These are phyloP conservation scores for Tripterygium wilfordii DNA, from an alignment of 177 flowering plant species.

Conservation along the genomic window DNA sequence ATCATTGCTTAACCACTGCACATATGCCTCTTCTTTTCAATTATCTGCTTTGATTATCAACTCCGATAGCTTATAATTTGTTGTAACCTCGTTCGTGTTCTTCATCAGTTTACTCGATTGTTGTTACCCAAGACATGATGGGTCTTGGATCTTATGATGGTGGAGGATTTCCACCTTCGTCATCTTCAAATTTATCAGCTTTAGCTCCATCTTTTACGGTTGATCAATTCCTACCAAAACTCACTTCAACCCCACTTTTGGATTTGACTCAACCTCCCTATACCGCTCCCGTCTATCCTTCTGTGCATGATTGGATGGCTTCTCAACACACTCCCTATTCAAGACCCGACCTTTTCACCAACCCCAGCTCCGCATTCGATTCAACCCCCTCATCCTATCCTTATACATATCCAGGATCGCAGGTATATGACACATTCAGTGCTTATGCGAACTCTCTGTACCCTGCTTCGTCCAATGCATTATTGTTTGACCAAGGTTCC, in stretches of 20 bases:
- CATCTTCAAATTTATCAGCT: slow-evolving; percentile 35
- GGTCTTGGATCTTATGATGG: slow-evolving; percentile 16
- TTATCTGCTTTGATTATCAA: no score
- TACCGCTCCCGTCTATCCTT: slow-evolving; percentile 6
- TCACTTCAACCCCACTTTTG: slow-evolving; percentile 16
- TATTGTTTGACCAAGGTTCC: slow-evolving; percentile 6
- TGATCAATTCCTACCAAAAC: slow-evolving; percentile 21
- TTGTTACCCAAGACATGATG: slow-evolving; percentile 19
- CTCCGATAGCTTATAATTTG: no score
- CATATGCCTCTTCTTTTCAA: no score
- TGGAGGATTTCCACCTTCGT: slow-evolving; percentile 16
- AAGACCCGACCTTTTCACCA: slow-evolving; percentile 10
- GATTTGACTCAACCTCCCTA: slow-evolving; percentile 15
- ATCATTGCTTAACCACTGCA: no score
- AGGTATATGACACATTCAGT: neutral
- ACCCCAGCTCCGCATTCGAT: slow-evolving; percentile 6
- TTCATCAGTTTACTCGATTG: no score
- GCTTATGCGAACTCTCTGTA: slow-evolving; percentile 11
- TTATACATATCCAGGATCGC: slow-evolving; percentile 7
- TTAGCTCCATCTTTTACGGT: slow-evolving; percentile 43
- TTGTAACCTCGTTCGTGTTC: no score
- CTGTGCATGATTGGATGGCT: slow-evolving; percentile 17
- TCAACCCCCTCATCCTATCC: slow-evolving; percentile 2
- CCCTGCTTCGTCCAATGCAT: slow-evolving; percentile 10
- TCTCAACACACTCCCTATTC: slow-evolving; percentile 9